A percentile compares a stretch with the other conserved stretches of the same genome.
phyloP scores from a whole-genome alignment of 805 yeast genomes.

The Cyberlindnera lachancei region DNA sequence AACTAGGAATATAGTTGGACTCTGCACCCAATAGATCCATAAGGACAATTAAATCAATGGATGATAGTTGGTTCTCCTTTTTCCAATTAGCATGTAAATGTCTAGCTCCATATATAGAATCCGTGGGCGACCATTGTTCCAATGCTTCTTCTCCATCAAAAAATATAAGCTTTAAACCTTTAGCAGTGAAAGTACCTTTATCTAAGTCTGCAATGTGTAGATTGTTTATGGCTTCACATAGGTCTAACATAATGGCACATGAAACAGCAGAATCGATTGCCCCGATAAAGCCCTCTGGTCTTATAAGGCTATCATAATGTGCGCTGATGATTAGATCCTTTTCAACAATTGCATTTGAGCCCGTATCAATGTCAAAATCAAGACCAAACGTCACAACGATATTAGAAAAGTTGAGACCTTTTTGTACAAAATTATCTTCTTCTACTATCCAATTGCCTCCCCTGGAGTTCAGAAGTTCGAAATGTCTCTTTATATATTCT shows the following conservation, averaged over 20 bases:
- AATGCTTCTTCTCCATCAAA: conserved; percentile 61
- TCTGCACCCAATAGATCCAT: conserved; percentile 43
- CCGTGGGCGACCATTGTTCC: conserved; percentile 41
- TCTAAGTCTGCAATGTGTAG: conserved; percentile 11
- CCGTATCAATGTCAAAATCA: too few species aligned
- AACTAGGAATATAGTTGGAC: conserved; percentile 29
- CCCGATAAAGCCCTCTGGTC: conserved; percentile 50
- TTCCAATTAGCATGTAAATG: conserved; percentile 37
- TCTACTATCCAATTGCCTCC: conserved; percentile 25
- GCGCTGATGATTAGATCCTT: conserved; percentile 35
- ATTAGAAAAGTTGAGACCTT: conserved; percentile 30
- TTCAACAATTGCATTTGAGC: conserved; percentile 10
- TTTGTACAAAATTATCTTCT: conserved; percentile 30
- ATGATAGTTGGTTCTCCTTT: conserved; percentile 17
- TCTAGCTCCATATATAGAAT: conserved; percentile 50
- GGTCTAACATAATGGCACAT: conserved; percentile 42
- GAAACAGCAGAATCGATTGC: conserved; percentile 56
- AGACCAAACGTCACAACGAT: conserved; percentile 23
- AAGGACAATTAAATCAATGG: conserved; percentile 39
- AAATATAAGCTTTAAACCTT: conserved; percentile 41
- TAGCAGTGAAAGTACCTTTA: conserved; percentile 7
- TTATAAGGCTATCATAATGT: conserved; percentile 42
- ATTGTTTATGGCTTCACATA: conserved; percentile 25
- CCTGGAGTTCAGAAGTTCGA: conserved; percentile 20
- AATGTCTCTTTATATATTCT: conserved; percentile 29